These are phyloP conservation scores for Leccinellum luteum DNA, from an alignment of 768 basidiomycete species.

Conservation along the genomic window DNA sequence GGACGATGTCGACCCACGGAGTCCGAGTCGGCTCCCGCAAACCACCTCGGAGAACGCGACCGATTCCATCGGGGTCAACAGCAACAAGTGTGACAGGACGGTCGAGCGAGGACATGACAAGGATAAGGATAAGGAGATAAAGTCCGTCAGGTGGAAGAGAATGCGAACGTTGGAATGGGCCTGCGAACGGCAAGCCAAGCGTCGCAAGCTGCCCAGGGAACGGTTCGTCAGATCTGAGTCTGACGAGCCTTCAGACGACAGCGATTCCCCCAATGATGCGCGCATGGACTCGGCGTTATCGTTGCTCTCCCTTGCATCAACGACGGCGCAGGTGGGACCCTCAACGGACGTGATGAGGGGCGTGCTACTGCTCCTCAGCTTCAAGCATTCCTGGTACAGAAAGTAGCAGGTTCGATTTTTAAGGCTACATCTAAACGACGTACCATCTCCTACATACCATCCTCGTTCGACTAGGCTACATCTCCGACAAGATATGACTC, in stretches of 20 bases:
- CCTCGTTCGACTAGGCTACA: slow-evolving; percentile 29
- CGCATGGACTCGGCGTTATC: slow-evolving; percentile 29
- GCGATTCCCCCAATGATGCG: slow-evolving; percentile 1
- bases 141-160: slow-evolving; percentile 14
- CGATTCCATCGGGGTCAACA: neutral
- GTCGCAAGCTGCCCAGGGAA: slow-evolving; percentile 28
- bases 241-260: slow-evolving; percentile 15
- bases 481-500: slow-evolving; percentile 19
- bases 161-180: slow-evolving; percentile 44
- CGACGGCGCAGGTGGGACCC: slow-evolving; percentile 2
- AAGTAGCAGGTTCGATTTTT: slow-evolving; percentile 19
- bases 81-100: neutral
- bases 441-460: slow-evolving; percentile 25
- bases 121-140: neutral
- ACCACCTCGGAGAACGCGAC: neutral
- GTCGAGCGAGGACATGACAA: slow-evolving; percentile 10
- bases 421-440: slow-evolving; percentile 18
- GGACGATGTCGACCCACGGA: neutral
- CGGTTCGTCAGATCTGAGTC: slow-evolving; percentile 15
- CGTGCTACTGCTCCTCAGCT: slow-evolving; percentile 27
- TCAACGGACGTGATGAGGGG: slow-evolving; percentile 27
- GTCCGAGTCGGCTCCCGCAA: neutral
- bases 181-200: slow-evolving; percentile 40
- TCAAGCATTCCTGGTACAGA: slow-evolving; percentile 30
- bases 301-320: slow-evolving; percentile 28